These are phyloP conservation scores for Tubosaeta sp. DNA, from an alignment of 768 basidiomycete genomes.

Conservation along the genomic window DNA sequence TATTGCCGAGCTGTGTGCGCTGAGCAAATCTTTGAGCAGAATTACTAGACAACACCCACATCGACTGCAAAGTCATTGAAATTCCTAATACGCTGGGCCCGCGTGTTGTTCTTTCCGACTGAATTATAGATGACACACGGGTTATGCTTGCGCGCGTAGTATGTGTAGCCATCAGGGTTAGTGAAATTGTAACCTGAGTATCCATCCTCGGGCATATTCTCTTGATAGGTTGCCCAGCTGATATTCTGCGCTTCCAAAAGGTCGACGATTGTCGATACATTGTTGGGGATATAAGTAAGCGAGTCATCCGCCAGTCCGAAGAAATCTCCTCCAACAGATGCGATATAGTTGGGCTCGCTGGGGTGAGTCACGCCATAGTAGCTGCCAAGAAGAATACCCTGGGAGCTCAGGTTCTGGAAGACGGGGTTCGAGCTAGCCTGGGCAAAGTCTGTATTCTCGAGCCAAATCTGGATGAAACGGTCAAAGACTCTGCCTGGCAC, in stretches of 20 bases:
- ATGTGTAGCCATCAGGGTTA: constrained; percentile 35
- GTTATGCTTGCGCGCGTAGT: constrained; percentile 53
- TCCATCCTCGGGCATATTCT: constrained; percentile 50
- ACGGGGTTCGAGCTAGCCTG: constrained; percentile 24
- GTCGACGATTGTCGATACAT: constrained; percentile 56
- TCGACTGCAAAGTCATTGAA: constrained; percentile 62
- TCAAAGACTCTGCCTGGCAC: constrained; percentile 44
- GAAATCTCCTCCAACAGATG: constrained; percentile 48
- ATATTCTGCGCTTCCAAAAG: constrained; percentile 53
- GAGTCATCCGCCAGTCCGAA: constrained; percentile 46
- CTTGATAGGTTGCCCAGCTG: constrained; percentile 59
- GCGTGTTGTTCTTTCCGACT: constrained; percentile 38
- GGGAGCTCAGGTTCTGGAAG: constrained; percentile 38
- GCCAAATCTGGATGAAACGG: constrained; percentile 53
- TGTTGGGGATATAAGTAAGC: constrained; percentile 31
- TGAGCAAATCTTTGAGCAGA: not conserved
- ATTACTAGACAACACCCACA: constrained; percentile 19
- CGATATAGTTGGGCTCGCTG: constrained; percentile 57
- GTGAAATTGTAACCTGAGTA: constrained; percentile 38
- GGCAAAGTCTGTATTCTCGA: constrained; percentile 59
- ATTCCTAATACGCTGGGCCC: constrained; percentile 45
- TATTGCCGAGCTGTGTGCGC: constrained; percentile 36
- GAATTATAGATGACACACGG: constrained; percentile 50
- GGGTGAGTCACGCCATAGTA: constrained; percentile 51
- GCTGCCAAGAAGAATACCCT: constrained; percentile 49